phyloP scores from a whole-genome alignment of 805 yeast species.

The Phaffomyces antillensis region DNA sequence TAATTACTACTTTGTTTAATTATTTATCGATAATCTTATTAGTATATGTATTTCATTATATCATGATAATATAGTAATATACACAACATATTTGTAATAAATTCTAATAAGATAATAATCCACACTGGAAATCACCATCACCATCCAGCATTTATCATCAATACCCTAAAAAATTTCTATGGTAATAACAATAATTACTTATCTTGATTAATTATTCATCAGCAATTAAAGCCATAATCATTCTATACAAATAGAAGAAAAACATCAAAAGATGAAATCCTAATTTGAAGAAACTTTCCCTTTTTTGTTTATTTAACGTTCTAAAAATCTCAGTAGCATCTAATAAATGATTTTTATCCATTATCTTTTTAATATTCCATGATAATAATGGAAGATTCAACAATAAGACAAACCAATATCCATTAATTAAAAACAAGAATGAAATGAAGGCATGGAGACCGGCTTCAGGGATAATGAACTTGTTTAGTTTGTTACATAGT shows the following conservation, averaged over 20 bases:
- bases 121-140: no score
- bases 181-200: background rate
- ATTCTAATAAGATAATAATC: no score
- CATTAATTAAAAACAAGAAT: constrained; percentile 66
- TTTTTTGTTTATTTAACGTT: constrained; percentile 87
- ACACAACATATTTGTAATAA: no score
- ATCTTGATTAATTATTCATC: constrained; percentile 10
- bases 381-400: constrained; percentile 79
- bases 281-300: constrained; percentile 82
- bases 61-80: no score
- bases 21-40: no score
- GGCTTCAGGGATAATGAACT: constrained; percentile 87
- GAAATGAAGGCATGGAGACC: constrained; percentile 70
- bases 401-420: constrained; percentile 87
- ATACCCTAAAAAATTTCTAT: no score
- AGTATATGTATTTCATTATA: no score
- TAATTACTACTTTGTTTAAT: no score
- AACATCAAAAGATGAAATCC: constrained; percentile 89
- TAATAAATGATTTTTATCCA: constrained; percentile 73
- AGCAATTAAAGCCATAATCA: constrained; percentile 85
- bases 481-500: constrained; percentile 86
- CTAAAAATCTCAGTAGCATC: constrained; percentile 98
- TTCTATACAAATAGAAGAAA: constrained; percentile 92
- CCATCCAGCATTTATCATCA: no score
- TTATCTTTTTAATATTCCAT: constrained; percentile 73